Base-by-base conservation (phyloP, 164 flowering plant species). In the Tetrastigma voinierianum region DNA sequence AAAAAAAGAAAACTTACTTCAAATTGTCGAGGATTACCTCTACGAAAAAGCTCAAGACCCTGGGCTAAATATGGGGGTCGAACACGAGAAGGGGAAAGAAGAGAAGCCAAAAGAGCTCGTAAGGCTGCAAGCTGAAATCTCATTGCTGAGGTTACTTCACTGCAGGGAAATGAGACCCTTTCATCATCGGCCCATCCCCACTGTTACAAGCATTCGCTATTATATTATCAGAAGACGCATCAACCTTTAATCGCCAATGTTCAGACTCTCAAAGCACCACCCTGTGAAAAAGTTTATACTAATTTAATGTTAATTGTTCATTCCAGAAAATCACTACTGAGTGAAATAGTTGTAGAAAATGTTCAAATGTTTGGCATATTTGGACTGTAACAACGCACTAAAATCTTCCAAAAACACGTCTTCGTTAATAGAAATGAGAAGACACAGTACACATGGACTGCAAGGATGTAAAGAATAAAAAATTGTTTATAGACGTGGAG, bases 121-220 rank as follows among this genome's bases (percentile, higher is more conserved):
- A 90, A 76, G 44, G 97, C 83, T 32, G 91, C 89, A 69, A 89
- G 84, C 84, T 86, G 96, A 90, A 81, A 67, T 86, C 89, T 61
- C 74, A 84, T 79, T 77, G 72, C 71, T 47, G 77, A 62, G 46
- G 52, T 56, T 17, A 65, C 61, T 45, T 71, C 85, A 68, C 66
- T 74, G 75, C 23, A 70, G 43, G 56, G 54, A 61, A 58, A 56
- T 54, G 48, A 25, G 48, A 25, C 48, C 10, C 21, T 74, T 57
- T 73, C 83, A 55, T 81, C 86, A 53, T 56, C 65, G 15, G 74
- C 75, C 84, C 82, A 83, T 62, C 84, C 83, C 53, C 79, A n/a
- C 82, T 51, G n/a, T 80, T 77, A 76, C 83, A 84, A 70, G 84
- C 87, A 74, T 78, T 61, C 55, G 77, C 74, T 69, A 95, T 93